A percentile compares a stretch with the other conserved stretches of the same genome.
Evolutionary conservation across 2,329 filamentous ascomycete genomes (phyloP).

Genomic region (Malbranchea zuffiana): DNA sequence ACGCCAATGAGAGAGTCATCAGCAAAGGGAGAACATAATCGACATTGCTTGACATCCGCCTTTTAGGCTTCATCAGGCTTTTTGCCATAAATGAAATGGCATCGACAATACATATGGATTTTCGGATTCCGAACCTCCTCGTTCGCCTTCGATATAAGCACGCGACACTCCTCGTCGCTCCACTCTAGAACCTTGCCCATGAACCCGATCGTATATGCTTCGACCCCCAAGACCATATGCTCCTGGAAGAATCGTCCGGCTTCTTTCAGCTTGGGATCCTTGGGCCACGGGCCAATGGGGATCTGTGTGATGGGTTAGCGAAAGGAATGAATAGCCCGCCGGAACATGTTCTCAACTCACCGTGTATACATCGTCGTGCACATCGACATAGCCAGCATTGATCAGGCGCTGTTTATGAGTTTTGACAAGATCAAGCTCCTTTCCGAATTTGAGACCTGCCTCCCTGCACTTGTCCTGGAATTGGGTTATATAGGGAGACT

Average conservation of each 20-base stretch:
- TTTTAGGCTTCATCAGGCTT: too few relatives aligned
- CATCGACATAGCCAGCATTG: constrained; percentile 20
- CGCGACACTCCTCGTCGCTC: constrained; percentile 18
- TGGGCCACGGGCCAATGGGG: constrained; percentile 15
- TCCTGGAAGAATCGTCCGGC: constrained; percentile 12
- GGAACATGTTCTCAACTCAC: constrained; percentile 17
- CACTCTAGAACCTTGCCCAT: constrained; percentile 13
- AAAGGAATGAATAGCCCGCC: constrained; percentile 30
- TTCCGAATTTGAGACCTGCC: constrained; percentile 17
- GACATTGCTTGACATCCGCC: too few relatives aligned
- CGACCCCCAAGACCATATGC: constrained; percentile 13
- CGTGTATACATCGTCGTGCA: constrained; percentile 14
- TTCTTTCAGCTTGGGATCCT: constrained; percentile 13
- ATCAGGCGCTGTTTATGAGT: constrained; percentile 17
- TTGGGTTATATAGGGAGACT: constrained; percentile 11
- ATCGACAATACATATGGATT: constrained; percentile 23
- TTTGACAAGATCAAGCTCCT: constrained; percentile 19
- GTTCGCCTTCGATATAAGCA: constrained; percentile 24
- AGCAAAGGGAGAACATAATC: too few relatives aligned
- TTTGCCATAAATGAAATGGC: constrained; percentile 10
- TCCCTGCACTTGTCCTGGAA: constrained; percentile 15
- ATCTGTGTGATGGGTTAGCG: constrained; percentile 19
- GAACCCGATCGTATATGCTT: constrained; percentile 16
- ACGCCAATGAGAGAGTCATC: too few relatives aligned
- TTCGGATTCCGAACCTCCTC: constrained; percentile 23